Base-by-base conservation (phyloP, 169 alveolate genomes). In the Plasmodium chabaudi region DNA sequence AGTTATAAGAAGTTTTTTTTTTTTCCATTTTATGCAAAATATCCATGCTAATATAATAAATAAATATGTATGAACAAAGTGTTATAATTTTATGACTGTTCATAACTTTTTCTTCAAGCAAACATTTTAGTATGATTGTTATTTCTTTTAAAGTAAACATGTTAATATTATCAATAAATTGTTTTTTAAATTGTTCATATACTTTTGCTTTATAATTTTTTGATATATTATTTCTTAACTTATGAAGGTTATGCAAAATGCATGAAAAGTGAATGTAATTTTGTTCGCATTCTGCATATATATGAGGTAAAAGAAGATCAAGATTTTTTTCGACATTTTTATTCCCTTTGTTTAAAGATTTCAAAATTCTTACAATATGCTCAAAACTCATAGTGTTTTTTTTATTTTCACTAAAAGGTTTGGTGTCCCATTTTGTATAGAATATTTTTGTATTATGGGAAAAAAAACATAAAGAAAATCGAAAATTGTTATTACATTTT, bases 251-350 rank as follows among this genome's bases (percentile, higher is more conserved):
- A 49, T 68, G 63, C 19, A 82, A 19, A 39, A 82, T 82, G 47
- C 90, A 82, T n/a, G 90, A 67, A 42, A 82, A 67, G 21, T 82
- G 90, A 12, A 82, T 46, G 27, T 82, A 82, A 60, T 82, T 82
- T 51, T 15, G 39, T 55, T 56, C 64, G 27, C 86, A 82, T 27
- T 82, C 90, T 82, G 67, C 70, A 82, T 68, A 82, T 44, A 82
- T 82, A 19, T 59, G 59, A 25, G 90, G 90, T 42, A 82, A 60
- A 53, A 82, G 46, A 15, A 68, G 51, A 55, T 34, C 47, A 6
- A 82, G 23, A 17, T 82, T 82, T n/a, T 49, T 68, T 82, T 82
- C 90, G 10, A 72, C 13, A 61, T 57, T 82, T 64, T 77, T 64
- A 19, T 67, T 65, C 9, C 21, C 68, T 27, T 60, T 60, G 9